A percentile compares a stretch with the other conserved stretches of the same genome.
Evolutionary conservation across 306 rosid genomes (phyloP).

Genomic region (Quercus agrifolia): DNA sequence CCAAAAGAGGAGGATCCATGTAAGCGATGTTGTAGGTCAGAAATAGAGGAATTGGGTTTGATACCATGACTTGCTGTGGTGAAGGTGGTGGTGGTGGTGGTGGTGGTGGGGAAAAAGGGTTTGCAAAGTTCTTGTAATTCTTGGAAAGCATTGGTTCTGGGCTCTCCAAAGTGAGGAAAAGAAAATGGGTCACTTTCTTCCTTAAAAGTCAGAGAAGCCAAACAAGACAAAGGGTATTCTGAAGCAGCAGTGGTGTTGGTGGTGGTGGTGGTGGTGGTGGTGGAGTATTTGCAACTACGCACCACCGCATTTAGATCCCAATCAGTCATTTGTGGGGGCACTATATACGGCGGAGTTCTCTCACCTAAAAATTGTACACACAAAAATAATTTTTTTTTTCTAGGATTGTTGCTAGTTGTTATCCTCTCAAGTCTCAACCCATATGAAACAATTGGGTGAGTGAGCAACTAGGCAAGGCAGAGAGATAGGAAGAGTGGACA

Average conservation of each 20-base stretch:
- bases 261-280: not conserved
- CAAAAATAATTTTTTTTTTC: not conserved
- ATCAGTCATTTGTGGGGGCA: constrained; percentile 35
- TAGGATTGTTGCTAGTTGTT: not conserved
- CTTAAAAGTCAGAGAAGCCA: constrained; percentile 23
- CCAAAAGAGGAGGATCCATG: constrained; percentile 22
- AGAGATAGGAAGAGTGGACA: constrained; percentile 34
- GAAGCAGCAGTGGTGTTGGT: not conserved
- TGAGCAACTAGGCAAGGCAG: constrained; percentile 7
- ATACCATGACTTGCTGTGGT: constrained; percentile 4
- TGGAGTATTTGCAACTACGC: constrained; percentile 44
- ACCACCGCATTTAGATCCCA: constrained; percentile 87
- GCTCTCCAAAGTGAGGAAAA: constrained; percentile 42
- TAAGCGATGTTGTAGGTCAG: constrained; percentile 26
- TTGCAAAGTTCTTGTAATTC: constrained; percentile 42
- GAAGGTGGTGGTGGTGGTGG: not conserved
- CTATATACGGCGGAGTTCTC: not conserved
- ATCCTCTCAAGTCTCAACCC: constrained; percentile 6
- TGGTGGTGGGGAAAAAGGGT: constrained; percentile 36
- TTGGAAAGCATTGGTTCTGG: constrained; percentile 35
- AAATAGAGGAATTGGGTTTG: constrained; percentile 31
- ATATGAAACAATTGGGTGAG: not conserved
- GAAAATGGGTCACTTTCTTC: constrained; percentile 32
- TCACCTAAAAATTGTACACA: constrained; percentile 6
- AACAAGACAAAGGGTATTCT: constrained; percentile 21